Conservation (phyloP, 2,329 filamentous ascomycete genomes). For the Exophiala calicioides region DNA sequence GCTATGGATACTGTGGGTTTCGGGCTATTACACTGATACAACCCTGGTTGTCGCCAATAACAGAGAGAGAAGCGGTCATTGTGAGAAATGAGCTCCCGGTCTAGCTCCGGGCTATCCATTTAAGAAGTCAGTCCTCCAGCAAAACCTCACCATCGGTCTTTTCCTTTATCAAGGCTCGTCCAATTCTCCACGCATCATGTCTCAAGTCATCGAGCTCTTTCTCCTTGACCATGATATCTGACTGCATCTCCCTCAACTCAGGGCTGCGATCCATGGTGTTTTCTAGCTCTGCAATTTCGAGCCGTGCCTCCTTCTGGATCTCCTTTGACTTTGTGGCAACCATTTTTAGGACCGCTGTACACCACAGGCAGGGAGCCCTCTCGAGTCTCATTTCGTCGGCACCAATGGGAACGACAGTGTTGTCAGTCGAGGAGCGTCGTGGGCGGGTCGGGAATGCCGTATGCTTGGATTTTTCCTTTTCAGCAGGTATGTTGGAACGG, state of each 20-base stretch:
- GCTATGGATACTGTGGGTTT: no score
- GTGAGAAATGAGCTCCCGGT: no score
- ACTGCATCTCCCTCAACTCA: conserved; percentile 15
- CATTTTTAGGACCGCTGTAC: conserved; percentile 19
- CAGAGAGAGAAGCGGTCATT: no score
- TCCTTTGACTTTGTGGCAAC: conserved; percentile 24
- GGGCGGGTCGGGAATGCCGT: neutral
- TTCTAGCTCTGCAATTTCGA: conserved; percentile 15
- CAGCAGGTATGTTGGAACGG: conserved; percentile 1
- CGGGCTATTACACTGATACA: no score
- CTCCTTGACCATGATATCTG: conserved; percentile 9
- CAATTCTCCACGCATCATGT: conserved; percentile 17
- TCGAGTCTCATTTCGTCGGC: neutral
- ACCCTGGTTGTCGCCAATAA: no score
- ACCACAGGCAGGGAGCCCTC: conserved; percentile 14
- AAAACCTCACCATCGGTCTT: no score
- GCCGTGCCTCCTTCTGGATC: conserved; percentile 16
- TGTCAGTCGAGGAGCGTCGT: conserved; percentile 2
- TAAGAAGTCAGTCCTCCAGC: no score
- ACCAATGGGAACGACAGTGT: neutral
- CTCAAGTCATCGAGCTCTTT: conserved; percentile 15
- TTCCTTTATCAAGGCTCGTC: conserved; percentile 4
- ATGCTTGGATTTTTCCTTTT: conserved; percentile 3
- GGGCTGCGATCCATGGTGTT: conserved; percentile 9
- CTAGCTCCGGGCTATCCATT: no score